Evolutionary conservation across 2,329 filamentous ascomycete genomes (phyloP), one percentile per base, ranked within the genome.

Genomic region (Sporothrix curviconia): DNA sequence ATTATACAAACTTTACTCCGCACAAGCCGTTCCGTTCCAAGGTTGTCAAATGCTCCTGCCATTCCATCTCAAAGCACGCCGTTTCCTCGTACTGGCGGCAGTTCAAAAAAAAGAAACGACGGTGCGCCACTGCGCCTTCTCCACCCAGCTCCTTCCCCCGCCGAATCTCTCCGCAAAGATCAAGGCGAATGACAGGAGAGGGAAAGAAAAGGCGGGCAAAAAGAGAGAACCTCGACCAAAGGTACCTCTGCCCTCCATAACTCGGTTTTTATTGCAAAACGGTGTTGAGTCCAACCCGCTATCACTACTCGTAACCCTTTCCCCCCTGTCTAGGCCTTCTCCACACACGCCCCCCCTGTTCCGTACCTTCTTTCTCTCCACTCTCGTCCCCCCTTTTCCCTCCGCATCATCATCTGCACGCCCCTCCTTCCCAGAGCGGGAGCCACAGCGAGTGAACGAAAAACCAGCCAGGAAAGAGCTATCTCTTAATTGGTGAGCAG

Each of bases 121-220:
- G 24, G 14, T 22, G 44, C 44, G 34, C 28, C 15, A 19, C 42
- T 28, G 51, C 24, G 24, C 39, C 28, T 54, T 54, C 51, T 25
- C 34, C 37, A 54, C 15, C 24, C 22, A 7, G 1, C 17, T 17
- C 3, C 22, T 32, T 50, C 49, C 56, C 51, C 59, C 50, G 57
- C 59, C 59, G 59, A 55, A 44, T 56, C 59, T 56, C 59, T 61
- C 59, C 54, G 57, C 59, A 57, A 61, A 53, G 15, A 12, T 8
- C 7, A 17, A 28, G n/a, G n/a, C n/a, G n/a, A n/a, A n/a, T n/a
- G n/a, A 28, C 19, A 30, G 4, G 34, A 39, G 22, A 37, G n/a
- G n/a, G n/a, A 25, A 25, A 17, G 14, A 32, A 14, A 37, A n/a
- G 32, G 6, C 34, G 19, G 25, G 7, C 17, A 39, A 22, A 36